Conservation (phyloP, 1,139 yeast genomes). For the Yamadazyma atmosphaerica region DNA sequence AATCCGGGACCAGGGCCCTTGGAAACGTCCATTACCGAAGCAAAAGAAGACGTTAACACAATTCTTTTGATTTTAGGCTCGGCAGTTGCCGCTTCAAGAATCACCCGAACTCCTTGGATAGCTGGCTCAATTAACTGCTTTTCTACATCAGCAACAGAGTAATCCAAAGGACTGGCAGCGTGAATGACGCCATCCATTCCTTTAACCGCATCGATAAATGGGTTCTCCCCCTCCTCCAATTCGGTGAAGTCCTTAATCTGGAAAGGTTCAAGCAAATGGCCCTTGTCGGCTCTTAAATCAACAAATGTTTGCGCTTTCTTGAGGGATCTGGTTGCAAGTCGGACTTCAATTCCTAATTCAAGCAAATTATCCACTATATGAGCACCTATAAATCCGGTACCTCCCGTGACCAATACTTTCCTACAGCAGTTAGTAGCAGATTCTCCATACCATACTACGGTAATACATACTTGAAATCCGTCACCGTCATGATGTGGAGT, state of each 20-base stretch:
- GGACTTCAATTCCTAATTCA: constrained; percentile 23
- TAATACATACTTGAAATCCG: constrained; percentile 14
- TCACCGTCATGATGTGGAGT: constrained; percentile 11
- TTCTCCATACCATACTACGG: no score
- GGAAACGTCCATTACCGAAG: constrained; percentile 18
- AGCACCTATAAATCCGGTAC: constrained; percentile 57
- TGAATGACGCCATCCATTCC: constrained; percentile 22
- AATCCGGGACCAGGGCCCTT: constrained; percentile 21
- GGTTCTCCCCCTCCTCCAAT: constrained; percentile 15
- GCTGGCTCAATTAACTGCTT: constrained; percentile 23
- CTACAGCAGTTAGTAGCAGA: constrained; percentile 11
- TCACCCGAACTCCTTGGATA: constrained; percentile 24
- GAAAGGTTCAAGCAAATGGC: constrained; percentile 20
- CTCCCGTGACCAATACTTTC: constrained; percentile 51
- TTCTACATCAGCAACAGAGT: constrained; percentile 19
- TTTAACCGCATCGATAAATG: constrained; percentile 18
- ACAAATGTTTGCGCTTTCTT: constrained; percentile 27
- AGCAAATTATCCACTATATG: constrained; percentile 31
- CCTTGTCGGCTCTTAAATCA: constrained; percentile 14
- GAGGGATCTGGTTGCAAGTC: constrained; percentile 30
- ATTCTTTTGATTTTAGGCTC: constrained; percentile 27
- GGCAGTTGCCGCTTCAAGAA: constrained; percentile 23
- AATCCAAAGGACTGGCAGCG: constrained; percentile 20
- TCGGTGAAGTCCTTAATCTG: constrained; percentile 17
- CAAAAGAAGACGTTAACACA: constrained; percentile 32